Evolutionary conservation across 805 yeast species (phyloP).

Genomic region (Saturnispora sekii): DNA sequence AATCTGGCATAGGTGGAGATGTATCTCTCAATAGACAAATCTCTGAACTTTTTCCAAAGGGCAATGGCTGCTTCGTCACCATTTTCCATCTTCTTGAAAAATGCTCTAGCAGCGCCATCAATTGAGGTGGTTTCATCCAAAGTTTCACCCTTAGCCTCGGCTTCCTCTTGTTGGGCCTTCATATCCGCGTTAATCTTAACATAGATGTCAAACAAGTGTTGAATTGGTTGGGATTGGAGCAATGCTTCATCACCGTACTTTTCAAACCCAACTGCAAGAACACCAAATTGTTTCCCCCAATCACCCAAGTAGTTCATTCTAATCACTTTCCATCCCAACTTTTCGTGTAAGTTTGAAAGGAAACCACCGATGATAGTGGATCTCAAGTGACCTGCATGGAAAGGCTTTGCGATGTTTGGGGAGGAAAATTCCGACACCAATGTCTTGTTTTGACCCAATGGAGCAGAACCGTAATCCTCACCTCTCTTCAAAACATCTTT

Average conservation of each 20-base stretch:
- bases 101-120: constrained; percentile 77
- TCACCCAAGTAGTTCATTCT: constrained; percentile 96
- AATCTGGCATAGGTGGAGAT: constrained; percentile 83
- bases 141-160: constrained; percentile 41
- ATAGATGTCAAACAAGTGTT: constrained; percentile 90
- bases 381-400: constrained; percentile 98
- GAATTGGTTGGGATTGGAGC: constrained; percentile 71
- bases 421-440: constrained; percentile 86
- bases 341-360: constrained; percentile 80
- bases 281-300: constrained; percentile 99
- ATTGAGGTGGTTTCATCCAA: constrained; percentile 40
- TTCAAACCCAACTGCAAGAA: constrained; percentile 86
- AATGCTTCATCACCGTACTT: constrained; percentile 74
- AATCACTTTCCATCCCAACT: constrained; percentile 83
- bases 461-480: constrained; percentile 61
- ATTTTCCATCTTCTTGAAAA: constrained; percentile 85
- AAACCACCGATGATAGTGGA: constrained; percentile 98
- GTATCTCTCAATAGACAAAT: constrained; percentile 79
- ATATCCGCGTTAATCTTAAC: constrained; percentile 79
- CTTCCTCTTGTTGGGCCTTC: constrained; percentile 47
- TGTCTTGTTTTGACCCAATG: constrained; percentile 63
- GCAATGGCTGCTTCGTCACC: constrained; percentile 75
- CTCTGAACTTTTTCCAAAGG: constrained; percentile 84
- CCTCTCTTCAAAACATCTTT: constrained; percentile 57
- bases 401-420: constrained; percentile 98